Evolutionary conservation across 306 rosid species (phyloP).

Genomic region (Sophora flavescens): DNA sequence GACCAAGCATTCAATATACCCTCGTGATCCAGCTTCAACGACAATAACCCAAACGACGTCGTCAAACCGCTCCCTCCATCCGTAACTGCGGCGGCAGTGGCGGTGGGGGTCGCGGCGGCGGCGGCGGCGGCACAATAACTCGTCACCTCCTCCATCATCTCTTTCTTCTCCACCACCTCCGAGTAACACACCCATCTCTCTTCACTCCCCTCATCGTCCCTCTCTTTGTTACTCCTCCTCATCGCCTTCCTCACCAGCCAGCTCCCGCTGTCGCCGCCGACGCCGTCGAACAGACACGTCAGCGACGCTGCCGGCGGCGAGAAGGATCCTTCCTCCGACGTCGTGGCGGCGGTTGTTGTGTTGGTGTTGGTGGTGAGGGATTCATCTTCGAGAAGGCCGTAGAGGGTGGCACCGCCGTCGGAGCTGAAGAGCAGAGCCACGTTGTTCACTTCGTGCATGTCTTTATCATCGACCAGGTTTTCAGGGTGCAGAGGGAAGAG

Average conservation of each 20-base stretch:
- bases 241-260: conserved; percentile 80
- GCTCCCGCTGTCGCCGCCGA: not conserved
- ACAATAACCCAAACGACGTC: conserved; percentile 53
- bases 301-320: conserved; percentile 39
- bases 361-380: conserved; percentile 39
- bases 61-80: not conserved
- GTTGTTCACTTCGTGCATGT: conserved; percentile 64
- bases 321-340: conserved; percentile 56
- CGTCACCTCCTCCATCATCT: conserved; percentile 57
- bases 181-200: conserved; percentile 96
- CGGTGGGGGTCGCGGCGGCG: not conserved
- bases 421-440: conserved; percentile 72
- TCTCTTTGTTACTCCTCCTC: conserved; percentile 63
- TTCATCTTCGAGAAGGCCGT: conserved; percentile 57
- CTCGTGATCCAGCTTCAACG: conserved; percentile 84
- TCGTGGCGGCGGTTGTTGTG: conserved; percentile 22
- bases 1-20: conserved; percentile 94
- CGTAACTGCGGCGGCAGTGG: not conserved
- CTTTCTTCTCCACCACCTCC: conserved; percentile 76
- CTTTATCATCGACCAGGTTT: conserved; percentile 47
- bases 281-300: conserved; percentile 31
- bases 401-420: conserved; percentile 61
- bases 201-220: conserved; percentile 52
- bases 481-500: conserved; percentile 73
- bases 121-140: conserved; percentile 44